Conservation (phyloP, 768 basidiomycete genomes). For the Astraeus odoratus region DNA sequence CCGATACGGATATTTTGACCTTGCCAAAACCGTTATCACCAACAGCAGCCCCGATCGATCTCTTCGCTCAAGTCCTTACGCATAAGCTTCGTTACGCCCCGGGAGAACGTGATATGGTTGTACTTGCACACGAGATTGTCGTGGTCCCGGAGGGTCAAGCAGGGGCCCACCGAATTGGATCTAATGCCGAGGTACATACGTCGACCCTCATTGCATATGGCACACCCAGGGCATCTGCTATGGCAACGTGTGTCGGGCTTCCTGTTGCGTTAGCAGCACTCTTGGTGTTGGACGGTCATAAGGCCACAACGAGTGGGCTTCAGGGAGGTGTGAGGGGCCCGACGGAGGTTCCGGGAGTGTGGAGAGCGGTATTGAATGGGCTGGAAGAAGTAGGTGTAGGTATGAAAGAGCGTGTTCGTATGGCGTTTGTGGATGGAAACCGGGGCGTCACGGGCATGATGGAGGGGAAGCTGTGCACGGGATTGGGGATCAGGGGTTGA, state of each 20-base stretch:
- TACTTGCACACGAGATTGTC: constrained; percentile 80
- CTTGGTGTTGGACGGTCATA: constrained; percentile 57
- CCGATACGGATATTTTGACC: constrained; percentile 26
- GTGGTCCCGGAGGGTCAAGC: constrained; percentile 23
- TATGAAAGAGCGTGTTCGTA: constrained; percentile 30
- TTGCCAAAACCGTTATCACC: constrained; percentile 30
- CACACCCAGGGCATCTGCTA: constrained; percentile 56
- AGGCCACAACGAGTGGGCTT: constrained; percentile 38
- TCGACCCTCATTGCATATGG: constrained; percentile 65
- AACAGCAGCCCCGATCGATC: constrained; percentile 53
- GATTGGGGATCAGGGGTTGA: constrained; percentile 11
- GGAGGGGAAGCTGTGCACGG: constrained; percentile 29
- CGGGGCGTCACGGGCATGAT: constrained; percentile 21
- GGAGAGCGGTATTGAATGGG: constrained; percentile 51
- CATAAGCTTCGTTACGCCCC: constrained; percentile 63
- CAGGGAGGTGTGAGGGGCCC: constrained; percentile 51
- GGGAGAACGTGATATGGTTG: constrained; percentile 78
- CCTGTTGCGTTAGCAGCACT: constrained; percentile 82
- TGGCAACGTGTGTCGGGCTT: constrained; percentile 86
- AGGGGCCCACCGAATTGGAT: neutral
- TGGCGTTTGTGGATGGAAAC: constrained; percentile 30
- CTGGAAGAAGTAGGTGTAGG: constrained; percentile 44
- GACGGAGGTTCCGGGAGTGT: constrained; percentile 45
- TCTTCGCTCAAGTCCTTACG: constrained; percentile 66
- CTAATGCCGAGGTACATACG: constrained; percentile 48